A percentile compares a stretch with the other conserved stretches of the same genome.
phyloP scores from a whole-genome alignment of 345 rosid species.

The Clausena lansium region DNA sequence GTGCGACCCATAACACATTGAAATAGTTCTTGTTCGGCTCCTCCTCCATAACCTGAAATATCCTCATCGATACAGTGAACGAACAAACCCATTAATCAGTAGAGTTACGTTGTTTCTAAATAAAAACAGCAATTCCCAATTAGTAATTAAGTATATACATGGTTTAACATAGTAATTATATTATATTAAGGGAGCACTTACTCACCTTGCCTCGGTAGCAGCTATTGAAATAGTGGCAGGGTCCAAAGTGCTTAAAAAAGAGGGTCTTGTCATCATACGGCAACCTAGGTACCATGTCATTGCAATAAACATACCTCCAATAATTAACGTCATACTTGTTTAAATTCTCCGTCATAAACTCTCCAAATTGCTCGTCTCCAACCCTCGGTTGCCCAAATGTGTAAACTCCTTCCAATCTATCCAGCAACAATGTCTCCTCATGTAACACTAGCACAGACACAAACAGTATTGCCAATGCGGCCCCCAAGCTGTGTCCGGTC shows the following conservation, averaged over 20 bases:
- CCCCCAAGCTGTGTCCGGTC: conserved; percentile 64
- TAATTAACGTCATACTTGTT: conserved; percentile 33
- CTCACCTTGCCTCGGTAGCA: conserved; percentile 47
- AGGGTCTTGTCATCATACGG: conserved; percentile 50
- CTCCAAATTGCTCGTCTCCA: conserved; percentile 43
- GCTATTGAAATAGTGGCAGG: conserved; percentile 39
- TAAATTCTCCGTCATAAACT: conserved; percentile 35
- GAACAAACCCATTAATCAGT: no score
- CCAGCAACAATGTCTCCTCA: conserved; percentile 37
- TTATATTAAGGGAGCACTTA: background rate
- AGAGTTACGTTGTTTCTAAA: no score
- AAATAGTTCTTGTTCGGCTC: conserved; percentile 78
- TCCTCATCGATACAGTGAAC: no score
- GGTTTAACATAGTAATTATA: background rate
- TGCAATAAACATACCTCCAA: conserved; percentile 42
- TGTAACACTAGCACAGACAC: conserved; percentile 36
- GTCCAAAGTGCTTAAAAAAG: conserved; percentile 45
- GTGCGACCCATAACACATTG: conserved; percentile 39
- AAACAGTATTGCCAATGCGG: conserved; percentile 48
- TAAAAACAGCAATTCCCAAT: no score
- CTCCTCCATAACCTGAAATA: conserved; percentile 46
- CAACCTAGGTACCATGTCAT: conserved; percentile 55
- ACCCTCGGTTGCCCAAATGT: conserved; percentile 66
- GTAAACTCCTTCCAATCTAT: conserved; percentile 50
- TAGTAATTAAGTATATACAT: no score